Base-by-base conservation (phyloP, 2,329 filamentous ascomycete genomes). In the Daldinia sp. region DNA sequence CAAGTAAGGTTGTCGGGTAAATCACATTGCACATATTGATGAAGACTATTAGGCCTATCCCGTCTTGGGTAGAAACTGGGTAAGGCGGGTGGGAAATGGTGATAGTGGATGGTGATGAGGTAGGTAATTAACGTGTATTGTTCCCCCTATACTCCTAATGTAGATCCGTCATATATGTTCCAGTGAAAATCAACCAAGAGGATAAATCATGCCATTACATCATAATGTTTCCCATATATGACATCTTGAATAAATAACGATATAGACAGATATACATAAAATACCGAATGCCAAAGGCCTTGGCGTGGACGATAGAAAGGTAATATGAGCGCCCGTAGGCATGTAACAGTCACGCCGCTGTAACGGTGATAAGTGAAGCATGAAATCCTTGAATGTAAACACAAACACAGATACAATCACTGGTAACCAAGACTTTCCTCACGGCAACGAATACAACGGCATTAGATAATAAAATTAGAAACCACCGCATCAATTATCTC, bases 291-390 rank as follows among this genome's bases (percentile, higher is more conserved):
- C 7, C 21, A 13, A 27, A 45, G 13, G 13, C 7, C 39, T 45
- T 45, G 39, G 39, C 39, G 27, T 6, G 6, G 13, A 45, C 21
- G 6, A 21, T 27, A 13, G 7, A 21, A 45, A n/a, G 39, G 39
- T 23, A 23, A 15, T 23, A 27, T 48, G 30, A 4, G n/a, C n/a
- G 13, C n/a, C 15, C 23, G 35, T 25, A 15, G 19, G 39, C 27
- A 45, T 27, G 21, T 51, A 52, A 37, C 45, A 45, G 45, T 61
- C 58, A 56, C 52, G 48, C 15, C 52, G 39, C 47, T 62, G 52
- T 30, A 47, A 62, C 48, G 32, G 48, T 51, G 48, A 51, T n/a
- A 32, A 9, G 53, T 41, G 39, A 52, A 45, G 10, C 25, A 45
- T 11, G 27, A 43, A 45, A 21, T 45, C 39, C 39, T 29, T 48